A percentile compares a stretch with the other conserved stretches of the same genome.
Evolutionary conservation across 2,329 filamentous ascomycete genomes (phyloP).

Genomic region (Aphanocladium album): DNA sequence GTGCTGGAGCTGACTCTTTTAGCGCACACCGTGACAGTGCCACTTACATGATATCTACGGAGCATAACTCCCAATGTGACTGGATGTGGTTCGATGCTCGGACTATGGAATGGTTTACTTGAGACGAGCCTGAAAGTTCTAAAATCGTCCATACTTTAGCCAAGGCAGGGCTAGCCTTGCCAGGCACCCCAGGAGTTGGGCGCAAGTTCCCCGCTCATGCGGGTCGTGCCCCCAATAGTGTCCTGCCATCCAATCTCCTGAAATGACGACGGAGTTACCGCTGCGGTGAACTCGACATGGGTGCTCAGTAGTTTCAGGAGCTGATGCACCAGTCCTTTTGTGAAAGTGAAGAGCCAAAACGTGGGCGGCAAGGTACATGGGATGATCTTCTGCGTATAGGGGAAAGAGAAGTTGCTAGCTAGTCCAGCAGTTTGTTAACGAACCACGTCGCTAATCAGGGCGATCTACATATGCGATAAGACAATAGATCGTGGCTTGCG

Average conservation of each 20-base stretch:
- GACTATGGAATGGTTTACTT: background rate
- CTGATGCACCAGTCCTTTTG: no score
- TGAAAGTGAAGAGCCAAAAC: background rate
- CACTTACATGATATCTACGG: background rate
- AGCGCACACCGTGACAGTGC: background rate
- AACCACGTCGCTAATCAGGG: background rate
- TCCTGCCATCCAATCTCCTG: background rate
- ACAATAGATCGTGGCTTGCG: background rate
- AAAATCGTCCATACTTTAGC: background rate
- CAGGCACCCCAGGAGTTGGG: background rate
- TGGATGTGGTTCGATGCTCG: background rate
- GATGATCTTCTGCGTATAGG: background rate
- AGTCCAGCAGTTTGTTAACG: background rate
- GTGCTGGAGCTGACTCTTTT: background rate
- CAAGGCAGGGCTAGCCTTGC: background rate
- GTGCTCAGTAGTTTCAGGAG: no score
- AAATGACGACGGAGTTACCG: background rate
- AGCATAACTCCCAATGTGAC: background rate
- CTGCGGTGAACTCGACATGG: background rate
- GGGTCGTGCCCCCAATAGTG: constrained; percentile 1
- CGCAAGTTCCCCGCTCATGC: background rate
- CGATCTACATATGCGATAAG: background rate
- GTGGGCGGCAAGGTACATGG: background rate
- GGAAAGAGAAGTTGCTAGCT: background rate
- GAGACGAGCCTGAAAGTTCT: background rate